These are phyloP conservation scores for Ceratonia siliqua DNA, from an alignment of 306 rosid genomes.

Conservation along the genomic window DNA sequence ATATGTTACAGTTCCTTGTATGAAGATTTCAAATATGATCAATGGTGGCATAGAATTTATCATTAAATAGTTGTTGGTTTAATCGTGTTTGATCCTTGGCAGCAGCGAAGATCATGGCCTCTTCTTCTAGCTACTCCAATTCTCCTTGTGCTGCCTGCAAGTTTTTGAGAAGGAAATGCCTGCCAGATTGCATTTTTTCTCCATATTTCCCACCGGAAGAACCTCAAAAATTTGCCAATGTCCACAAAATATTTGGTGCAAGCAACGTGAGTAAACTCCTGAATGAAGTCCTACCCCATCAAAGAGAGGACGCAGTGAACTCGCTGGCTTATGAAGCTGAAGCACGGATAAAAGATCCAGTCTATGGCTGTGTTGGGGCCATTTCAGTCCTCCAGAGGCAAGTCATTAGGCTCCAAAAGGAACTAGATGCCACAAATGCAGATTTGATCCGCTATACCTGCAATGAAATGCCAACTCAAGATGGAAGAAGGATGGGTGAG, in stretches of 20 bases:
- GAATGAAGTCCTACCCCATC: slow-evolving; percentile 77
- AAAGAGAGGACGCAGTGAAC: slow-evolving; percentile 84
- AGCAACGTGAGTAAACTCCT: slow-evolving; percentile 87
- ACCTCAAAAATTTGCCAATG: slow-evolving; percentile 82
- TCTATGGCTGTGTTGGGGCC: slow-evolving; percentile 89
- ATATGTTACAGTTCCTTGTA: neutral
- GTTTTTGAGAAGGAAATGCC: slow-evolving; percentile 79
- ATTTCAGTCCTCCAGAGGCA: slow-evolving; percentile 84
- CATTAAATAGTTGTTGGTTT: neutral
- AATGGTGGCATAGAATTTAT: neutral
- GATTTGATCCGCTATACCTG: slow-evolving; percentile 64
- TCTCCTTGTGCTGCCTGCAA: slow-evolving; percentile 98
- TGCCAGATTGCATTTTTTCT: slow-evolving; percentile 75
- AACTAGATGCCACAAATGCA: slow-evolving; percentile 79
- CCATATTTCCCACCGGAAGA: slow-evolving; percentile 90
- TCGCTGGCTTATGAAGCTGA: slow-evolving; percentile 94
- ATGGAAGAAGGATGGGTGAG: slow-evolving; percentile 26
- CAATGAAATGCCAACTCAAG: slow-evolving; percentile 36
- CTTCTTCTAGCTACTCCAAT: slow-evolving; percentile 69
- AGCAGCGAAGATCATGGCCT: slow-evolving; percentile 40
- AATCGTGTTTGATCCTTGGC: neutral
- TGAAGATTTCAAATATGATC: neutral
- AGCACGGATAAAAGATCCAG: slow-evolving; percentile 89
- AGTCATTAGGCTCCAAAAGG: slow-evolving; percentile 78
- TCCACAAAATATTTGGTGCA: slow-evolving; percentile 93